A percentile compares a stretch with the other conserved stretches of the same genome.
Evolutionary conservation across 345 rosid genomes (phyloP).

Genomic region (Boechera divaricarpa): DNA sequence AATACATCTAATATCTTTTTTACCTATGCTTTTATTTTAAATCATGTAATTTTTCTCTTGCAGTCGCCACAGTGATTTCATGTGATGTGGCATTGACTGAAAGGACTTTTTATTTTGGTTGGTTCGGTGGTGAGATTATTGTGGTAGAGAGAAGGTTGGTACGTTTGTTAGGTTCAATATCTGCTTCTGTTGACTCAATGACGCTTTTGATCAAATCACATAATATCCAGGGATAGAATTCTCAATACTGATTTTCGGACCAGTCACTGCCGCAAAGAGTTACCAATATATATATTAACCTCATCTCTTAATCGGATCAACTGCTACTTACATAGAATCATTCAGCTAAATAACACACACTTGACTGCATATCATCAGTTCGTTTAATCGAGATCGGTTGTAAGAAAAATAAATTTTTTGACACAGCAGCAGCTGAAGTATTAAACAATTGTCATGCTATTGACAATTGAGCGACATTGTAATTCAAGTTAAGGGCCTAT

Average conservation of each 20-base stretch:
- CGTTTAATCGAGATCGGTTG: not conserved
- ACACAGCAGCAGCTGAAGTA: not conserved
- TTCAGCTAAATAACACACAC: not conserved
- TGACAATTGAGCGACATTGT: not conserved
- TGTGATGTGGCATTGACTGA: slow-evolving; percentile 22
- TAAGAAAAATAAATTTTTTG: not conserved
- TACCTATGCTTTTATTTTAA: slow-evolving; percentile 2
- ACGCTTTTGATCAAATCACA: not conserved
- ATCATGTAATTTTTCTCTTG: not conserved
- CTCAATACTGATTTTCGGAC: too few relatives aligned
- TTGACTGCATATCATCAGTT: too few relatives aligned
- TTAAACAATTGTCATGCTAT: not conserved
- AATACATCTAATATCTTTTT: not conserved
- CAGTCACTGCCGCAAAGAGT: not conserved
- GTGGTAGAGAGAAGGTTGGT: slow-evolving; percentile 1
- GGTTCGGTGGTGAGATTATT: too few relatives aligned
- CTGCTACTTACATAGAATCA: not conserved
- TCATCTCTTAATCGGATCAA: not conserved
- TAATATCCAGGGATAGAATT: not conserved
- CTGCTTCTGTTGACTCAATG: not conserved
- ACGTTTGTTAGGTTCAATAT: slow-evolving; percentile 10
- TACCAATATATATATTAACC: too few relatives aligned
- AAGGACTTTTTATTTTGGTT: not conserved
- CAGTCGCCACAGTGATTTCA: slow-evolving; percentile 26
- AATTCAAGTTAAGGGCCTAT: not conserved